These are phyloP conservation scores for Santalum album DNA, from an alignment of 164 flowering plant genomes.

Conservation along the genomic window DNA sequence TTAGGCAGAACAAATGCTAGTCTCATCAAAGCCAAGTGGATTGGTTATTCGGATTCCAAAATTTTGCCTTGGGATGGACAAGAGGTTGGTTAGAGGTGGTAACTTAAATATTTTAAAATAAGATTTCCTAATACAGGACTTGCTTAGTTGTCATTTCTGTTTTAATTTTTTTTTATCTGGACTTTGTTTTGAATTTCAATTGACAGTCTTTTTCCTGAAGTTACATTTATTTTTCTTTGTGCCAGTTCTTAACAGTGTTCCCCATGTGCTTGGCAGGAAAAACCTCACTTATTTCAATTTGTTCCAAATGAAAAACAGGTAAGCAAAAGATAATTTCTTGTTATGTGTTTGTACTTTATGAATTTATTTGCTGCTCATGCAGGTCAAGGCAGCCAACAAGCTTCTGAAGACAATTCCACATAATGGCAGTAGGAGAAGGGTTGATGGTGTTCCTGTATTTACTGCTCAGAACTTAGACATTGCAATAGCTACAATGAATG, in stretches of 20 bases:
- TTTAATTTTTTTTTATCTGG: too few relatives aligned
- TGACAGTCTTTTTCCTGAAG: not conserved
- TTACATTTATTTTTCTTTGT: constrained; percentile 2
- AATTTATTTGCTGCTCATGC: constrained; percentile 10
- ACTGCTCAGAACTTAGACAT: constrained; percentile 88
- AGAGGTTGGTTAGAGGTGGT: too few relatives aligned
- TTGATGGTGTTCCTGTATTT: constrained; percentile 93
- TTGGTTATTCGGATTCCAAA: too few relatives aligned
- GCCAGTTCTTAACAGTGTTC: constrained; percentile 2
- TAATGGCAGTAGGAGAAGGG: constrained; percentile 29
- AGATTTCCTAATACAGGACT: too few relatives aligned
- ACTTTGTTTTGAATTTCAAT: not conserved
- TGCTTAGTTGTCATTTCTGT: too few relatives aligned
- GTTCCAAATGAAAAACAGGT: constrained; percentile 92
- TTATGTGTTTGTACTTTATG: not conserved
- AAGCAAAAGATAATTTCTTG: constrained; percentile 1
- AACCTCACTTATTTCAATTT: constrained; percentile 83
- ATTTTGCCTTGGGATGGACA: too few relatives aligned
- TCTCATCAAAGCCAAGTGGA: too few relatives aligned
- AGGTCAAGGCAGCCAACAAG: constrained; percentile 88
- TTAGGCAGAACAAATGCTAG: too few relatives aligned
- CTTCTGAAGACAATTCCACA: constrained; percentile 54
- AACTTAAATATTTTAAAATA: too few relatives aligned
- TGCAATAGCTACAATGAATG: constrained; percentile 81
- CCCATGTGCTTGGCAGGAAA: constrained; percentile 46